These are phyloP conservation scores for Acacia concinna DNA, from an alignment of 331 rosid genomes.

Conservation along the genomic window DNA sequence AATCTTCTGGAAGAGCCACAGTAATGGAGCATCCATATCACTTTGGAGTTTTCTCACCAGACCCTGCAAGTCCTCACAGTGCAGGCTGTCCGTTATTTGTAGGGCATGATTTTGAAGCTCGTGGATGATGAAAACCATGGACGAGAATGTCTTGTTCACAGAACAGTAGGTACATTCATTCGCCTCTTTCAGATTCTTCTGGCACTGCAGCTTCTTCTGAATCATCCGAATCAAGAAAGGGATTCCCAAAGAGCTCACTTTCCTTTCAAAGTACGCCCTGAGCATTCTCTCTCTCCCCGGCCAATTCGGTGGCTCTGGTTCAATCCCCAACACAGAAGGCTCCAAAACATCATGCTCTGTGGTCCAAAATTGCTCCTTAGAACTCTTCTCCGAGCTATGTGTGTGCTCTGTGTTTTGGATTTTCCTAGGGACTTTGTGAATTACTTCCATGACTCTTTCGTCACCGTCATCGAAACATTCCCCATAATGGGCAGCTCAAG, in stretches of 20 bases:
- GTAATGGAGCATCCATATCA: constrained; percentile 69
- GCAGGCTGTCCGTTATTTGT: constrained; percentile 51
- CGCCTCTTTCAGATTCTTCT: constrained; percentile 39
- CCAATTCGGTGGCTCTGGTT: constrained; percentile 70
- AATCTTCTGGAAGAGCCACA: constrained; percentile 76
- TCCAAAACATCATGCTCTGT: constrained; percentile 39
- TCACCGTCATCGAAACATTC: constrained; percentile 44
- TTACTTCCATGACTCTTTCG: neutral
- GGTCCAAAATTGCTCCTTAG: constrained; percentile 22
- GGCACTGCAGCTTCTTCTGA: constrained; percentile 62
- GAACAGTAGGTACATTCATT: constrained; percentile 45
- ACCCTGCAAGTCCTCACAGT: constrained; percentile 57
- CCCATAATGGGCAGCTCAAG: constrained; percentile 30
- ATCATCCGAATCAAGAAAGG: constrained; percentile 74
- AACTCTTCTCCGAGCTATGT: neutral
- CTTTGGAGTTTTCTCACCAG: constrained; percentile 45
- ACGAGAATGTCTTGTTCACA: constrained; percentile 60
- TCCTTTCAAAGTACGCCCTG: constrained; percentile 48
- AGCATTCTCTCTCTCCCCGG: constrained; percentile 53
- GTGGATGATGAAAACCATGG: constrained; percentile 64
- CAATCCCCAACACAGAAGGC: constrained; percentile 55
- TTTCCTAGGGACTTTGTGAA: constrained; percentile 10
- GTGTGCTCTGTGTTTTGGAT: neutral
- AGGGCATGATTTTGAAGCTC: constrained; percentile 70
- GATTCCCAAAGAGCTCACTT: constrained; percentile 55